Percentiles rank a stretch among this genome's conserved stretches.
Conservation (phyloP, 2,329 filamentous ascomycete species). For the Calonectria pauciramosa region DNA sequence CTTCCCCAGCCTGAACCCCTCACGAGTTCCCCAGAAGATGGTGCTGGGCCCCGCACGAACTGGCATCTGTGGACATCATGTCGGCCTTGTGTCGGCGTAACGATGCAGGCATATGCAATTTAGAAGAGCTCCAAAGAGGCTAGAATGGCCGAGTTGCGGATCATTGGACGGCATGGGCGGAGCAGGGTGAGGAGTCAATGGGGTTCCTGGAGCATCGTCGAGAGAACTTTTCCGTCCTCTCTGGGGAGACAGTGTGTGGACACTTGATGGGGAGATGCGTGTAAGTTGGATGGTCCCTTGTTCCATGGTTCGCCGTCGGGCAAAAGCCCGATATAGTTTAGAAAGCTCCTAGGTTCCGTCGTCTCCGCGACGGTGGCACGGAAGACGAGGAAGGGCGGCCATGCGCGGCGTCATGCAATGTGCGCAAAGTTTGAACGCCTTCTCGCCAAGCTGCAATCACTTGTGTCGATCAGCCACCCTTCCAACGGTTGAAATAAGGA, state of each 20-base stretch:
- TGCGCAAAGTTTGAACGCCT: not conserved
- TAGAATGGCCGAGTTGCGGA: constrained; percentile 7
- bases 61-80: not conserved
- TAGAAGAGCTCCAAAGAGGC: constrained; percentile 11
- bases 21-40: not conserved
- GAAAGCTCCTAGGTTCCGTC: not conserved
- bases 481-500: constrained; percentile 13
- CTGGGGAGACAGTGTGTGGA: not conserved
- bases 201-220: not conserved
- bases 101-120: not conserved
- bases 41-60: constrained; percentile 1
- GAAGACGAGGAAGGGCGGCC: not conserved
- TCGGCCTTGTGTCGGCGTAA: constrained; percentile 23
- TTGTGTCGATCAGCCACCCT: not conserved
- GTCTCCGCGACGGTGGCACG: not conserved
- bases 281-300: constrained; percentile 9
- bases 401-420: not conserved
- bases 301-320: not conserved
- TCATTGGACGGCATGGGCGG: not conserved
- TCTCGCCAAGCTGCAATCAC: not conserved
- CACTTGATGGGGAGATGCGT: not conserved
- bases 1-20: not conserved
- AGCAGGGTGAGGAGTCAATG: not conserved
- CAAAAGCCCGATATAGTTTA: not conserved
- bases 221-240: not conserved